Percentiles rank a stretch among this genome's conserved stretches.
These are phyloP conservation scores for Fraxinus paxiana DNA, from an alignment of 305 asterid species.

Conservation along the genomic window DNA sequence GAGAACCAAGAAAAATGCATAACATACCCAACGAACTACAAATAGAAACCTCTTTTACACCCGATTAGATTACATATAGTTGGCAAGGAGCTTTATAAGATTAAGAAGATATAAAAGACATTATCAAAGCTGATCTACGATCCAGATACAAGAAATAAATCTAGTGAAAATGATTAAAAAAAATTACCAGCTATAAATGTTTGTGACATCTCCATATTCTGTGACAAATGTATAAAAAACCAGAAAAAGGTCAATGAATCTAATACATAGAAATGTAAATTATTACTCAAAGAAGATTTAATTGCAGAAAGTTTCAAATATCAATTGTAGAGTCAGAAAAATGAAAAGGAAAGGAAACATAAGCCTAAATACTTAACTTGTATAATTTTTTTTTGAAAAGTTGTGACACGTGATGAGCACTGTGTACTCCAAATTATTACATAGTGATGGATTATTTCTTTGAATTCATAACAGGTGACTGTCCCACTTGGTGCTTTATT, in stretches of 20 bases:
- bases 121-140: not conserved
- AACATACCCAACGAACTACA: not conserved
- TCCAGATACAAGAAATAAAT: slow-evolving; percentile 5
- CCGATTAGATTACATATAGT: not conserved
- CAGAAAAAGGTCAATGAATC: slow-evolving; percentile 21
- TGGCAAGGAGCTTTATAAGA: not conserved
- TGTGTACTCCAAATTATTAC: not conserved
- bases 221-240: slow-evolving; percentile 32
- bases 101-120: slow-evolving; percentile 9
- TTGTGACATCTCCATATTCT: slow-evolving; percentile 90
- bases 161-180: slow-evolving; percentile 22
- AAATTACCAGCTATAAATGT: slow-evolving; percentile 87
- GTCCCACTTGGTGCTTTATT: not conserved
- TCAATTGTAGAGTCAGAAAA: not conserved
- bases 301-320: not conserved
- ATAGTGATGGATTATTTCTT: not conserved
- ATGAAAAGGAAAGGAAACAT: not conserved
- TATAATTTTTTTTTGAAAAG: not conserved
- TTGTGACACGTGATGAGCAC: not conserved
- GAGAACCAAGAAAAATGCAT: slow-evolving; percentile 7
- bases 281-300: not conserved
- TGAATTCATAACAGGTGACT: not conserved
- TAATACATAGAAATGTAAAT: slow-evolving; percentile 4
- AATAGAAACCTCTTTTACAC: not conserved
- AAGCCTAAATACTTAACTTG: slow-evolving; percentile 2